Percentiles rank a stretch among this genome's conserved stretches.
phyloP scores from a whole-genome alignment of 2,329 filamentous ascomycete species.

The Diaporthe sp. region DNA sequence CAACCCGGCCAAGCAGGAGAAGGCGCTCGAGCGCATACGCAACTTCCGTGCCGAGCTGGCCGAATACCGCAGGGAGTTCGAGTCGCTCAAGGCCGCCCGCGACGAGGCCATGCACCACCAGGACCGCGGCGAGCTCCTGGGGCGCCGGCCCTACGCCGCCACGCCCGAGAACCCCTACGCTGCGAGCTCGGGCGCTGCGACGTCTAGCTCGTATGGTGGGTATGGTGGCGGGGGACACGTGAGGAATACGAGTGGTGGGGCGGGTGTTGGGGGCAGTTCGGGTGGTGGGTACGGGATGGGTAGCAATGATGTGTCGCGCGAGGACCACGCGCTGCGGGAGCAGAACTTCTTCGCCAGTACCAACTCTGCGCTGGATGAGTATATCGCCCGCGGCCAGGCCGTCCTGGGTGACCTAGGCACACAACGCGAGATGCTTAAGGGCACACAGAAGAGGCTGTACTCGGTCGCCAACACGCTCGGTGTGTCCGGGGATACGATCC shows the following conservation, averaged over 20 bases:
- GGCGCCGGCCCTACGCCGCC: conserved; percentile 80
- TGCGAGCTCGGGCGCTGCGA: conserved; percentile 54
- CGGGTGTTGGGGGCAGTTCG: conserved; percentile 45
- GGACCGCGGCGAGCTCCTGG: conserved; percentile 85
- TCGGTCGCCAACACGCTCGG: conserved; percentile 94
- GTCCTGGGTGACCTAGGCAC: conserved; percentile 90
- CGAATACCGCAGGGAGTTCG: conserved; percentile 83
- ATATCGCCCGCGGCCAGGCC: conserved; percentile 89
- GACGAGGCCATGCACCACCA: conserved; percentile 77
- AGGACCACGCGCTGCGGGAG: conserved; percentile 88
- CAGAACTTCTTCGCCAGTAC: conserved; percentile 88
- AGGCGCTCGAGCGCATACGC: conserved; percentile 86
- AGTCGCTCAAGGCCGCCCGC: conserved; percentile 79
- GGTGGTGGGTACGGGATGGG: conserved; percentile 57
- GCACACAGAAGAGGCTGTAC: conserved; percentile 90
- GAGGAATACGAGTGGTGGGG: conserved; percentile 56
- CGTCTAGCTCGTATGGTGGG: conserved; percentile 44
- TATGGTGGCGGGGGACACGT: conserved; percentile 47
- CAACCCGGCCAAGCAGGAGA: conserved; percentile 90
- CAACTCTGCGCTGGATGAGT: conserved; percentile 90
- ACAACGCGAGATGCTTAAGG: conserved; percentile 95
- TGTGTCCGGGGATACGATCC: conserved; percentile 93
- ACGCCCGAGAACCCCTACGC: conserved; percentile 95
- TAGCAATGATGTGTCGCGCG: conserved; percentile 75
- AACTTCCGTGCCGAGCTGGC: conserved; percentile 86